phyloP scores from a whole-genome alignment of 805 yeast species.

The Teunomyces tritomae region DNA sequence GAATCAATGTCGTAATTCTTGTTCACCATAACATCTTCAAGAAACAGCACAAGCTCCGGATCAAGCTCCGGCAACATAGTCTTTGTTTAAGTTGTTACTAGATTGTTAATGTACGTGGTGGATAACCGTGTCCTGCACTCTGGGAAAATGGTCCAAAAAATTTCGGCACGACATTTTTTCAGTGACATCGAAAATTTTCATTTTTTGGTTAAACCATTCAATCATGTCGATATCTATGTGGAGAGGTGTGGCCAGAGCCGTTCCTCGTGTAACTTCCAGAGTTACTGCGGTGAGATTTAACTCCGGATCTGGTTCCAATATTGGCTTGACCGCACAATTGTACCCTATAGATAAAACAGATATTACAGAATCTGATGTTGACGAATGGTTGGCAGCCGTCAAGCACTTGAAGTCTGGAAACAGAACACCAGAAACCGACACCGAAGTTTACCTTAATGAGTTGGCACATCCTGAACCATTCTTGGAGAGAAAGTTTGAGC shows the following conservation, averaged over 20 bases:
- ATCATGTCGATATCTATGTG: constrained; percentile 1
- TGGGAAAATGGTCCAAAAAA: neutral
- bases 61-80: constrained; percentile 1
- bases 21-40: neutral
- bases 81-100: too few relatives aligned
- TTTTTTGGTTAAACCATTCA: neutral
- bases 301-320: constrained; percentile 3
- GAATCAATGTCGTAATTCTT: neutral
- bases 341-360: constrained; percentile 37
- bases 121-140: neutral
- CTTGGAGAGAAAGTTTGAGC: constrained; percentile 45
- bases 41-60: neutral
- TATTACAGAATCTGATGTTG: constrained; percentile 39
- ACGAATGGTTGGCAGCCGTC: constrained; percentile 48
- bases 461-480: constrained; percentile 36
- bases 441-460: constrained; percentile 40
- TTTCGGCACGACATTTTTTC: constrained; percentile 2
- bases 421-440: constrained; percentile 26
- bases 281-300: constrained; percentile 11
- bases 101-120: neutral
- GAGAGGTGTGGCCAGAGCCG: constrained; percentile 1
- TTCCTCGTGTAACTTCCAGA: neutral
- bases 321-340: constrained; percentile 32
- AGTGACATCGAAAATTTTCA: constrained; percentile 7
- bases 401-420: constrained; percentile 34